Evolutionary conservation across 2,329 filamentous ascomycete genomes (phyloP), one percentile per base, ranked within the genome.

Genomic region (Pseudocercospora cruenta): DNA sequence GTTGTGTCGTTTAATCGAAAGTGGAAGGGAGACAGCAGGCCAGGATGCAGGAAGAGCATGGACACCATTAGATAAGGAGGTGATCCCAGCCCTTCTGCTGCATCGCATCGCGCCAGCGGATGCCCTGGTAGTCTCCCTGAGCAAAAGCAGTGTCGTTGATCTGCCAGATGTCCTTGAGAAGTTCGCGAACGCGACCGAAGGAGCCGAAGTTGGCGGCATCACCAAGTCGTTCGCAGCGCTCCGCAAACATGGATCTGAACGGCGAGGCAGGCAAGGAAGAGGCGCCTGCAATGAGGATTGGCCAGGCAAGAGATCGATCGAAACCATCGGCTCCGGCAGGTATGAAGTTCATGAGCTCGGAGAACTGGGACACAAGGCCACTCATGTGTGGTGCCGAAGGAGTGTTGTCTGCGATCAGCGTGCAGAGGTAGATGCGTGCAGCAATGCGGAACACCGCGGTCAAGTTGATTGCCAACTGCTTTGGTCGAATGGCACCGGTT

Each of bases 21-120:
- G 61, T 63, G 64, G 39, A 45, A 22, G 59, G 55, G 67, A 69
- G 67, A 70, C 60, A 21, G 26, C 65, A 74, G 67, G 72, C 72
- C 71, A 73, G 73, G 73, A 75, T 71, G 71, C 71, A 68, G 62
- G 63, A 62, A 65, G 31, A 53, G 28, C 57, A 24, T 5, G 49
- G 43, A 54, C 22, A 62, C 65, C 60, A 57, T 64, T 70, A 97
- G 81, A 97, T 94, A 79, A 97, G 87, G 79, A 97, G 85, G 82
- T 93, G 95, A 78, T 96, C 92, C 94, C 93, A 97, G 73, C 88
- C 88, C 83, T 94, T 95, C 82, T 90, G 88, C 81, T 88, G 88
- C 93, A 97, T 97, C 77, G 94, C 88, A 81, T 96, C 92, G 82
- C 94, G 87, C 94, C 94, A 98, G 88, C 94, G 93, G 80, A 96